Conservation (phyloP, 495 filamentous ascomycete genomes). For the Penicillium lividum region DNA sequence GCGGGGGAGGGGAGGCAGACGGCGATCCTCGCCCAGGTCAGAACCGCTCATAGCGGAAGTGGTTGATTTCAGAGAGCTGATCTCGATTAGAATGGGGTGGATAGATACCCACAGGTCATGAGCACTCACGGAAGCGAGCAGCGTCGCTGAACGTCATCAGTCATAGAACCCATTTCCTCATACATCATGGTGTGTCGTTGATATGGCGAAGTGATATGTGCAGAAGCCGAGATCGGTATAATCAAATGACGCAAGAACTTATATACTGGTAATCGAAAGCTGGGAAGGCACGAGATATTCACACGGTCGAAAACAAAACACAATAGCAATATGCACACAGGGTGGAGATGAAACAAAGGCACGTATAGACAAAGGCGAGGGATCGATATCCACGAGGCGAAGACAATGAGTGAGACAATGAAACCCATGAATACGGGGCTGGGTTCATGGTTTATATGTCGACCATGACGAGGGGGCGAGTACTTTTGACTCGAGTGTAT, state of each 20-base stretch:
- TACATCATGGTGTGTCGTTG: constrained; percentile 30
- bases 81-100: constrained; percentile 7
- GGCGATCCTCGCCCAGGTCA: constrained; percentile 37
- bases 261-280: constrained; percentile 22
- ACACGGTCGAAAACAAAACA: constrained; percentile 15
- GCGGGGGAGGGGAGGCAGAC: constrained; percentile 45
- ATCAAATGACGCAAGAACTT: constrained; percentile 12
- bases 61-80: constrained; percentile 24
- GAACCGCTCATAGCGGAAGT: constrained; percentile 21
- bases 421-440: constrained; percentile 16
- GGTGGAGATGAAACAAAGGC: constrained; percentile 17
- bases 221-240: constrained; percentile 19
- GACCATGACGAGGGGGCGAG: constrained; percentile 12
- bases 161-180: constrained; percentile 36
- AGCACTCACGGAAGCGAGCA: constrained; percentile 45
- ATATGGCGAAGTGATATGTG: constrained; percentile 21
- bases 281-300: constrained; percentile 8
- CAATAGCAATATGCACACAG: constrained; percentile 26
- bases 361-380: constrained; percentile 25
- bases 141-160: constrained; percentile 35
- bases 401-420: constrained; percentile 26
- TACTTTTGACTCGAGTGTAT: constrained; percentile 23
- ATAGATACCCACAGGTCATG: background rate
- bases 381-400: constrained; percentile 28
- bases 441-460: constrained; percentile 35